Evolutionary conservation across 768 basidiomycete genomes (phyloP).

Genomic region (Inosperma sp.): DNA sequence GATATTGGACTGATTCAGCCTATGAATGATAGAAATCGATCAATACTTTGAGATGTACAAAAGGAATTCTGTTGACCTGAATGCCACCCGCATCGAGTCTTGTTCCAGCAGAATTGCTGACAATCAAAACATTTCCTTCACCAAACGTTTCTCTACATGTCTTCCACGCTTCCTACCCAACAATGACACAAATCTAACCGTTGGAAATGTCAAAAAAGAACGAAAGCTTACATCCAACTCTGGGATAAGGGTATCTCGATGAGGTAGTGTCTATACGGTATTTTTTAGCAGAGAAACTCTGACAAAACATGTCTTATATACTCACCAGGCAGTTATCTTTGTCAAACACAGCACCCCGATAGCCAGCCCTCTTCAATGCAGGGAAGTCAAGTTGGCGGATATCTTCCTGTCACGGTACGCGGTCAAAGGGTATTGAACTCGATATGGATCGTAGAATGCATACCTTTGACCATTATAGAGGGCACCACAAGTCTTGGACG

Average conservation of each 20-base stretch:
- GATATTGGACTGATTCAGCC: constrained; percentile 81
- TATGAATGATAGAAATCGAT: constrained; percentile 27
- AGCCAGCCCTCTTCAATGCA: constrained; percentile 68
- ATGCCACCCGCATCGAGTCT: constrained; percentile 70
- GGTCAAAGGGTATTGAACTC: constrained; percentile 12
- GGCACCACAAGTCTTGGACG: constrained; percentile 67
- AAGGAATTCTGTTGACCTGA: constrained; percentile 61
- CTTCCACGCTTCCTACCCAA: constrained; percentile 68
- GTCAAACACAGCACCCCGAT: constrained; percentile 90
- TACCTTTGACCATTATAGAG: constrained; percentile 63
- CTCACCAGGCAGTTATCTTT: constrained; percentile 95
- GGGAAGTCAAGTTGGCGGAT: constrained; percentile 81
- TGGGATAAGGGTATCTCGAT: constrained; percentile 70
- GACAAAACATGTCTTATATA: background rate
- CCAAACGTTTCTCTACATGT: constrained; percentile 72
- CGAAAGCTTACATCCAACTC: constrained; percentile 56
- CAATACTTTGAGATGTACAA: background rate
- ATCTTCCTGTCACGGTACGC: constrained; percentile 55
- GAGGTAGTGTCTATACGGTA: constrained; percentile 65
- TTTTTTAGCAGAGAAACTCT: background rate
- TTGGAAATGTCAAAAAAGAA: too few relatives aligned
- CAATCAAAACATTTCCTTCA: constrained; percentile 75
- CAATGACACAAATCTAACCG: background rate
- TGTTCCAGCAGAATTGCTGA: constrained; percentile 93
- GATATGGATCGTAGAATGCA: constrained; percentile 3